Evolutionary conservation across 2,329 filamentous ascomycete genomes (phyloP), one percentile per base, ranked within the genome.

Genomic region (Metarhizium rileyi): DNA sequence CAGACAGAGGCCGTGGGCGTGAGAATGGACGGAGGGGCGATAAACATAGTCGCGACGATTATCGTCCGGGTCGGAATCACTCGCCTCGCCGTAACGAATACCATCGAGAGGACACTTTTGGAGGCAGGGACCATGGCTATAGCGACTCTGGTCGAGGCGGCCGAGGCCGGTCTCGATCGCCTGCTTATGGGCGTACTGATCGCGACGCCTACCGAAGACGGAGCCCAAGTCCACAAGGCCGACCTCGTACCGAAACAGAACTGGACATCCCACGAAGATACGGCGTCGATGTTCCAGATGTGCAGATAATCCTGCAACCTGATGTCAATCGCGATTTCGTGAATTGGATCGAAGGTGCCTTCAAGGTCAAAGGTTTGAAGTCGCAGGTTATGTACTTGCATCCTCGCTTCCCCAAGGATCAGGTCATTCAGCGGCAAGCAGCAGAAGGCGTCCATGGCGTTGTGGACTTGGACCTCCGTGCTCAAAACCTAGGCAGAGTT

Each of bases 391-490:
- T 95, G 68, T 85, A 86, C 57, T 73, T 96, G 43, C 85, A 83
- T 49, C 83, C 88, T 27, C 81, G 86, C 22, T 80, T 94, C 43
- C 80, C 86, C 18, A 82, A 90, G 53, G 80, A 85, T 33, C 80
- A 84, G 5, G 83, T 95, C n/a, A 80, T 96, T 47, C 83, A 88
- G 56, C 78, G 87, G 47, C 89, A 95, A 63, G 87, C 94, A 35
- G 71, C 90, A 10, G 90, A 97, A 65, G 91, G 93, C 18, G 91
- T 96, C 1, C 78, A 87, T 47, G 91, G 86, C 8, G 86, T 96
- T 14, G 82, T 88, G 5, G 84, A 89, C 58, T 76, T 97, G 14
- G 83, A 86, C 52, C 73, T 81, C 46, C 73, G 75, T 43, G 80
- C 87, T 22, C 85, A 95, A 60, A 73, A 75, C 30, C 77, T 77